Evolutionary conservation across 805 yeast genomes (phyloP).

Genomic region (Spencermartinsiella europaea): DNA sequence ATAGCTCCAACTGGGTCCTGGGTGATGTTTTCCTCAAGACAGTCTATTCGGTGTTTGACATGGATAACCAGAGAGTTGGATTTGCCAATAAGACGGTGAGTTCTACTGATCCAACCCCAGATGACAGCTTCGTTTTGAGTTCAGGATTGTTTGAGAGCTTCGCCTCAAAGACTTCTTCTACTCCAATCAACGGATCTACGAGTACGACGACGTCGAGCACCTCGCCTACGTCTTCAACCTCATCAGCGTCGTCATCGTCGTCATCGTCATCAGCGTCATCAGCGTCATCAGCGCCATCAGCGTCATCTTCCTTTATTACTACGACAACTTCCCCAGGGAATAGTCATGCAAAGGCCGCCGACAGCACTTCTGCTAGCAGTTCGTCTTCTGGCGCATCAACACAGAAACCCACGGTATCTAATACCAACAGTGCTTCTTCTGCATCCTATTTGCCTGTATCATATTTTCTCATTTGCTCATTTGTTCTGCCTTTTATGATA

Average conservation of each 20-base stretch:
- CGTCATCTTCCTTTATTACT: constrained; percentile 1
- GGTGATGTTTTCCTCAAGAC: constrained; percentile 58
- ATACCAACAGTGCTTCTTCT: not conserved
- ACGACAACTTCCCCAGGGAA: not conserved
- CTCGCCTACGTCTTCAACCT: not conserved
- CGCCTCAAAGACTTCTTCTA: not conserved
- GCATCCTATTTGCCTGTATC: not conserved
- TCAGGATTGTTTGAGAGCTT: not conserved
- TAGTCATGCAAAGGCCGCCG: not conserved
- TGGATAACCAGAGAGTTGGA: constrained; percentile 46
- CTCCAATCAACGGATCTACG: not conserved
- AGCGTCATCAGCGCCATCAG: not conserved
- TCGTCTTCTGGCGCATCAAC: constrained; percentile 7
- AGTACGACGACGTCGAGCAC: not conserved
- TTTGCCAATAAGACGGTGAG: constrained; percentile 41
- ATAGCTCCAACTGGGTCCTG: constrained; percentile 48
- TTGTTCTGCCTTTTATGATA: not conserved
- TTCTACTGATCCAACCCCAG: constrained; percentile 18
- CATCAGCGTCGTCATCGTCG: constrained; percentile 3
- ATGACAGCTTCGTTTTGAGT: constrained; percentile 12
- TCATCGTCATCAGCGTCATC: constrained; percentile 2
- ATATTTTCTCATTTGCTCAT: not conserved
- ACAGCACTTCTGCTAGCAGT: not conserved
- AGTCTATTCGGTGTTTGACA: constrained; percentile 54
- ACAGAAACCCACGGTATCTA: not conserved